Conservation (phyloP, 805 yeast genomes). For the Sugiyamaella boreocaroliniensis region DNA sequence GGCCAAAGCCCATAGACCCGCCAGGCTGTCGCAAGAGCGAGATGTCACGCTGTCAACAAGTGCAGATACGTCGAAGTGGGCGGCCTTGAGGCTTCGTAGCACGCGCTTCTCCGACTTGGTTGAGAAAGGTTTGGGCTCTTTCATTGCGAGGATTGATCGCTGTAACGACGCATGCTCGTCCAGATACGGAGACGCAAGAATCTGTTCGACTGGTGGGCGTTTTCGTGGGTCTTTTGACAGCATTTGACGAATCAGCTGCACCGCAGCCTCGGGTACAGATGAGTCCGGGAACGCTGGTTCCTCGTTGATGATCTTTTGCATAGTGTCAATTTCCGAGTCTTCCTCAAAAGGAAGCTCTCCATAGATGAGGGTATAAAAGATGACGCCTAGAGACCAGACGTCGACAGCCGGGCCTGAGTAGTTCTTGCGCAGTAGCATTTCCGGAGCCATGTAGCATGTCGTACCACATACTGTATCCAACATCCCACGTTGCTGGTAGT, state of each 20-base stretch:
- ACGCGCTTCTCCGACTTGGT: slow-evolving; percentile 57
- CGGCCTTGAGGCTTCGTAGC: slow-evolving; percentile 49
- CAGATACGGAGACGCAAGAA: slow-evolving; percentile 46
- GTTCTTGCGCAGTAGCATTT: slow-evolving; percentile 57
- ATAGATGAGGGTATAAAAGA: slow-evolving; percentile 72
- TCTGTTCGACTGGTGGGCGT: slow-evolving; percentile 53
- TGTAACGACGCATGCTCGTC: slow-evolving; percentile 40
- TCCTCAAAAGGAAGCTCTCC: slow-evolving; percentile 93
- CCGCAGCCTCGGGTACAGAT: slow-evolving; percentile 39
- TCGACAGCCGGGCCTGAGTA: slow-evolving; percentile 77
- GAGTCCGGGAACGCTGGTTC: slow-evolving; percentile 51
- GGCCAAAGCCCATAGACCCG: slow-evolving; percentile 68
- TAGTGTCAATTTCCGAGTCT: slow-evolving; percentile 58
- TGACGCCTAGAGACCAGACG: slow-evolving; percentile 89
- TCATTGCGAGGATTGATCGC: slow-evolving; percentile 33
- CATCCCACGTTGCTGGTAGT: slow-evolving; percentile 48
- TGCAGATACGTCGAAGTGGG: slow-evolving; percentile 58
- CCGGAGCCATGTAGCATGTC: slow-evolving; percentile 95
- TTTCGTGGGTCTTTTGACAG: slow-evolving; percentile 58
- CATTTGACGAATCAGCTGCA: slow-evolving; percentile 45
- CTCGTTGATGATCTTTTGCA: slow-evolving; percentile 50
- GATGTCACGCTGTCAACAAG: slow-evolving; percentile 52
- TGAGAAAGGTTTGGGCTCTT: slow-evolving; percentile 42
- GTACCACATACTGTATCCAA: slow-evolving; percentile 90
- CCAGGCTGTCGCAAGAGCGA: slow-evolving; percentile 60